Conservation (phyloP, 768 basidiomycete genomes). For the Russula lepida region DNA sequence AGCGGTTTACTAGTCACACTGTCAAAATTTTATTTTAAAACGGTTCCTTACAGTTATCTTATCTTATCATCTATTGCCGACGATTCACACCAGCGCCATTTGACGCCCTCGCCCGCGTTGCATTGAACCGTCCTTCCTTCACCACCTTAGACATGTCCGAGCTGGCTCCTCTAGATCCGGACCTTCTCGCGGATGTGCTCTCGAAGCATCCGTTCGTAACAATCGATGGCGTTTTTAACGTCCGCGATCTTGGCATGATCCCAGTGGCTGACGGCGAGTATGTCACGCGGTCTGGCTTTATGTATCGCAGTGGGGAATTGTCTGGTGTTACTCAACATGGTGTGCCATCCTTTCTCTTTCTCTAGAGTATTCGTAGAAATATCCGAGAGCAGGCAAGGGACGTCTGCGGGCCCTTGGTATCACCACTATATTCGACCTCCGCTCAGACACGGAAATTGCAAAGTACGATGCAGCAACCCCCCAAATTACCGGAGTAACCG, state of each 20-base stretch:
- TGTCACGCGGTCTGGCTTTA: constrained; percentile 46
- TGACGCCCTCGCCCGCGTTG: not conserved
- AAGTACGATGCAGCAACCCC: constrained; percentile 66
- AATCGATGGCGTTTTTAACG: constrained; percentile 67
- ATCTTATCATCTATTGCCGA: constrained; percentile 1
- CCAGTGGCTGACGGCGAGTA: constrained; percentile 38
- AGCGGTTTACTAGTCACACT: not conserved
- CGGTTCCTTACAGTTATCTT: not conserved
- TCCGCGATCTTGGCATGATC: constrained; percentile 64
- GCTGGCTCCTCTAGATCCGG: constrained; percentile 58
- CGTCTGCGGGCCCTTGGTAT: constrained; percentile 55
- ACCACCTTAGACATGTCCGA: constrained; percentile 23
- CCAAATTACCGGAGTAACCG: constrained; percentile 50
- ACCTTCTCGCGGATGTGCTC: constrained; percentile 52
- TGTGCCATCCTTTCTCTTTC: constrained; percentile 23
- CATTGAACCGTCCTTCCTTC: not conserved
- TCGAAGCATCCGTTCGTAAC: constrained; percentile 63
- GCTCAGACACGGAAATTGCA: constrained; percentile 70
- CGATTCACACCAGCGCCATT: too few species aligned
- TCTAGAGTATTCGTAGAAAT: not conserved
- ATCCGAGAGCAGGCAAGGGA: constrained; percentile 39
- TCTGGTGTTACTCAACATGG: constrained; percentile 65
- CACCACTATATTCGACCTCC: constrained; percentile 62
- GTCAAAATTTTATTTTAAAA: not conserved
- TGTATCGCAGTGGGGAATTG: constrained; percentile 67